Conservation (phyloP, 108 stramenopile species). For the Parmales sp. region DNA sequence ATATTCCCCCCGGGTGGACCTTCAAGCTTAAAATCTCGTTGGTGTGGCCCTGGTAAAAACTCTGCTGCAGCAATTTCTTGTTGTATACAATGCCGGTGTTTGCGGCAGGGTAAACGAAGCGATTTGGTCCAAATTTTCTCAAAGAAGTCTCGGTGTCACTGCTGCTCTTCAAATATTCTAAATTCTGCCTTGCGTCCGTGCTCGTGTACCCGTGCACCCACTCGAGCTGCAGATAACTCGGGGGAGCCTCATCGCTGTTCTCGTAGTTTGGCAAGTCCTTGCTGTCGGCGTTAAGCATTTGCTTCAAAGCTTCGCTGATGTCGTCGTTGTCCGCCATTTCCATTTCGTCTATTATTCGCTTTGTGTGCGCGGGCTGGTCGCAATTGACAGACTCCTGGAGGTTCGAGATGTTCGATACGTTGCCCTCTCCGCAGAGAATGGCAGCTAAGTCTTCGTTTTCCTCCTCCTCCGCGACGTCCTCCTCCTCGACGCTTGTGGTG, state of each 20-base stretch:
- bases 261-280: background rate
- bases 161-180: background rate
- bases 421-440: background rate
- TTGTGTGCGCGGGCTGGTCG: background rate
- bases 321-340: background rate
- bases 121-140: background rate
- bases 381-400: background rate
- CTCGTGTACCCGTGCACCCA: slow-evolving; percentile 14
- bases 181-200: background rate
- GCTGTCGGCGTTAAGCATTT: background rate
- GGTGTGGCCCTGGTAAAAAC: slow-evolving; percentile 28
- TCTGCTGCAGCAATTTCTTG: slow-evolving; percentile 18
- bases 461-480: background rate
- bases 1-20: slow-evolving; percentile 20
- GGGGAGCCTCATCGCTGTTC: background rate
- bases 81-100: slow-evolving; percentile 33
- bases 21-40: slow-evolving; percentile 27
- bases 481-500: background rate
- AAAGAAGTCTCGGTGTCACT: background rate
- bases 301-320: background rate
- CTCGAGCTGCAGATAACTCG: slow-evolving; percentile 9
- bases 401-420: background rate
- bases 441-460: background rate
- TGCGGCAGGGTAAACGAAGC: slow-evolving; percentile 26
- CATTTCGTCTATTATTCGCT: background rate